phyloP scores from a whole-genome alignment of 176 grass and related monocot species.

The Calamus simplicifolius region DNA sequence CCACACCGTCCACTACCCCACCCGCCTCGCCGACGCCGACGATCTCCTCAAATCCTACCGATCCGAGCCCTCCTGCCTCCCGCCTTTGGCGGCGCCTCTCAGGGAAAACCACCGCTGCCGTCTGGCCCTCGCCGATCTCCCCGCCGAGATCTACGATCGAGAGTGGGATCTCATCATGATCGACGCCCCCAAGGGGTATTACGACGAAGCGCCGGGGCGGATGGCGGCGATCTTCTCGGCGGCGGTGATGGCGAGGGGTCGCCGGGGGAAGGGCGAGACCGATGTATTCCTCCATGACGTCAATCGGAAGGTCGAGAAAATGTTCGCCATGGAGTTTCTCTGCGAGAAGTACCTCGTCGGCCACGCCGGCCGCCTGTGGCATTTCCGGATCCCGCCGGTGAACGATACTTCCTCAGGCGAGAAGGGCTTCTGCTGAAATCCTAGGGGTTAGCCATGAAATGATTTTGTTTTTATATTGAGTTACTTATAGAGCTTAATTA shows the following conservation, averaged over 20 bases:
- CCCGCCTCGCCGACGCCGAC: constrained; percentile 45
- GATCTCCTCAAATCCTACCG: constrained; percentile 15
- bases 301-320: constrained; percentile 50
- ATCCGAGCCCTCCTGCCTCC: background rate
- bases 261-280: constrained; percentile 41
- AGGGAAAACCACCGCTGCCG: constrained; percentile 29
- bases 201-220: constrained; percentile 48
- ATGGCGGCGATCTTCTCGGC: constrained; percentile 79
- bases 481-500: too few relatives aligned
- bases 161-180: constrained; percentile 80
- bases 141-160: constrained; percentile 44
- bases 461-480: too few relatives aligned
- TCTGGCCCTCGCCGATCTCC: constrained; percentile 53
- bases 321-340: constrained; percentile 62
- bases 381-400: constrained; percentile 42
- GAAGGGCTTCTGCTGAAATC: constrained; percentile 4
- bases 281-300: constrained; percentile 85
- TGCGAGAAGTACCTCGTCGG: constrained; percentile 35
- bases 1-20: constrained; percentile 36
- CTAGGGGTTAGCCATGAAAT: too few relatives aligned
- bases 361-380: constrained; percentile 41
- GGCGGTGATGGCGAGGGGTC: constrained; percentile 35
- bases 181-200: constrained; percentile 72
- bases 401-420: background rate
- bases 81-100: background rate